A percentile compares a stretch with the other conserved stretches of the same genome.
phyloP scores from a whole-genome alignment of 768 basidiomycete genomes.

The Boletales sp. region DNA sequence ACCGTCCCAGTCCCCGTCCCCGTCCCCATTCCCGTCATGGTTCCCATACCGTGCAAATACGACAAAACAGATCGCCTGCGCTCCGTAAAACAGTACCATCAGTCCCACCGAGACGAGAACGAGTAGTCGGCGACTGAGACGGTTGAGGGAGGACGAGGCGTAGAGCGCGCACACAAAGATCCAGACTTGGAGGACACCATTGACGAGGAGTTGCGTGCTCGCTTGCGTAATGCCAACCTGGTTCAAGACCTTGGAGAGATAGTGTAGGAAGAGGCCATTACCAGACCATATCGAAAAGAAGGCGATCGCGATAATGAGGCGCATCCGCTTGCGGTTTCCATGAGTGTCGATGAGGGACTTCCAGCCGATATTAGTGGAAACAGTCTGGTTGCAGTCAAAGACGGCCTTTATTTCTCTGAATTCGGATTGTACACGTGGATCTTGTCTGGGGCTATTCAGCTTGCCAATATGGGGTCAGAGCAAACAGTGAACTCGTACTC shows the following conservation, averaged over 20 bases:
- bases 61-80: constrained; percentile 67
- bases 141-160: constrained; percentile 62
- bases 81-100: constrained; percentile 64
- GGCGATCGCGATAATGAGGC: constrained; percentile 71
- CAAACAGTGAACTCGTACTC: constrained; percentile 31
- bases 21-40: not conserved
- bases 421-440: constrained; percentile 70
- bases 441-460: constrained; percentile 35
- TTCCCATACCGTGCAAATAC: constrained; percentile 44
- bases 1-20: too few species aligned
- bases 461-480: not conserved
- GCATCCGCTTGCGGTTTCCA: constrained; percentile 75
- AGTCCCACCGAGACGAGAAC: constrained; percentile 56
- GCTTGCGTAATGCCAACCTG: constrained; percentile 62
- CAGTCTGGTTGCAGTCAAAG: constrained; percentile 61
- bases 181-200: constrained; percentile 83
- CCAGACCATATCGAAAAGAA: constrained; percentile 88
- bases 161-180: constrained; percentile 61
- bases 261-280: constrained; percentile 81
- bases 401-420: constrained; percentile 79
- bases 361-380: constrained; percentile 61
- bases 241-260: constrained; percentile 69
- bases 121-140: constrained; percentile 61
- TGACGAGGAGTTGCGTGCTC: constrained; percentile 72
- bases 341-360: constrained; percentile 59